Conservation (phyloP, 164 flowering plant genomes). For the Cinnamomum chago region DNA sequence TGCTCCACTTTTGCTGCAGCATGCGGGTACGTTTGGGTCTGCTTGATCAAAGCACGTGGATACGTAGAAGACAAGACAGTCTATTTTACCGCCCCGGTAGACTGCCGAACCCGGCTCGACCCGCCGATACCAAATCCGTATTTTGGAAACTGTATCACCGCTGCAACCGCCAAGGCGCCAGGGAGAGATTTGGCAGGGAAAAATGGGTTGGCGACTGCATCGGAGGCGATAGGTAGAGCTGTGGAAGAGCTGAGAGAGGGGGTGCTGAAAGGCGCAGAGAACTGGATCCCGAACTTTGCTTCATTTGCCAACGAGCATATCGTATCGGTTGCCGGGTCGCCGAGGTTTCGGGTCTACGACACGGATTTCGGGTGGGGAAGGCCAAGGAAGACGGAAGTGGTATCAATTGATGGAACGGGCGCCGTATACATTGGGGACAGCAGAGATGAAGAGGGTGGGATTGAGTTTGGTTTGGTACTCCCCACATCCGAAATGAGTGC, state of each 20-base stretch:
- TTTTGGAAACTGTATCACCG: slow-evolving; percentile 30
- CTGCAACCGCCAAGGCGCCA: background rate
- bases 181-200: slow-evolving; percentile 16
- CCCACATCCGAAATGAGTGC: slow-evolving; percentile 19
- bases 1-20: slow-evolving; percentile 24
- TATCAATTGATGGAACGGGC: slow-evolving; percentile 21
- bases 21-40: slow-evolving; percentile 24
- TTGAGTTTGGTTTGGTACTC: slow-evolving; percentile 26
- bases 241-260: slow-evolving; percentile 6
- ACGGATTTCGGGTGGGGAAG: slow-evolving; percentile 48
- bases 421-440: slow-evolving; percentile 28
- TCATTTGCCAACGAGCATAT: background rate
- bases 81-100: slow-evolving; percentile 14
- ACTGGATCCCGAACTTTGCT: background rate
- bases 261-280: slow-evolving; percentile 7
- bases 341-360: slow-evolving; percentile 30
- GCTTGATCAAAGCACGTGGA: slow-evolving; percentile 16
- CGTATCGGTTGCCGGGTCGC: slow-evolving; percentile 34
- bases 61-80: background rate
- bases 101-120: slow-evolving; percentile 21
- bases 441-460: slow-evolving; percentile 14
- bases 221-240: slow-evolving; percentile 21
- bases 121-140: slow-evolving; percentile 23
- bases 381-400: slow-evolving; percentile 30
- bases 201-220: slow-evolving; percentile 21